A percentile compares a stretch with the other conserved stretches of the same genome.
Conservation (phyloP, 192 early-diverging fungal species). For the Entrophospora sp. region DNA sequence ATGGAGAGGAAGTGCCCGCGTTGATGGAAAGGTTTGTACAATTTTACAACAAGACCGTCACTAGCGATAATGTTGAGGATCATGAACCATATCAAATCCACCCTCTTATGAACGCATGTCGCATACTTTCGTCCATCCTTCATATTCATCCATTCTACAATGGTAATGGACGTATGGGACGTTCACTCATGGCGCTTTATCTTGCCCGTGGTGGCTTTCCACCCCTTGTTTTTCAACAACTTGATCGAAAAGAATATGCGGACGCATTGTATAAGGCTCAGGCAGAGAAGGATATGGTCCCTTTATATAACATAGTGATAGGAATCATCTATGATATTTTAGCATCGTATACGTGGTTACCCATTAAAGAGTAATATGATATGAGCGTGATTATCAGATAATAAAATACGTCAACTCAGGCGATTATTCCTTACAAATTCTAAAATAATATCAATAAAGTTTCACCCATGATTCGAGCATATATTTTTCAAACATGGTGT, state of each 20-base stretch:
- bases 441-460: too few relatives aligned
- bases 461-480: too few relatives aligned
- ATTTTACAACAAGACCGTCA: slow-evolving; percentile 9
- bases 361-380: neutral
- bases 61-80: neutral
- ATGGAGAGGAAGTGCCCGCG: neutral
- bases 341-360: neutral
- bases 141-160: slow-evolving; percentile 16
- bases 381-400: neutral
- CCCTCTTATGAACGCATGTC: slow-evolving; percentile 15
- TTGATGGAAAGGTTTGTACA: slow-evolving; percentile 7
- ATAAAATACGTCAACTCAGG: too few relatives aligned
- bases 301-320: slow-evolving; percentile 12
- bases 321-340: slow-evolving; percentile 14
- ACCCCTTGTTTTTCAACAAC: slow-evolving; percentile 13
- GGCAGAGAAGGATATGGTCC: neutral
- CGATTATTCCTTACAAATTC: too few relatives aligned
- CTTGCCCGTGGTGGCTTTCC: neutral
- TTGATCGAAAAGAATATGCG: slow-evolving; percentile 7
- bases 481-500: too few relatives aligned
- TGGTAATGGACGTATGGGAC: slow-evolving; percentile 9
- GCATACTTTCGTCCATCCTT: neutral
- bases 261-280: neutral
- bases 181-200: slow-evolving; percentile 7
- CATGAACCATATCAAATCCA: slow-evolving; percentile 5